Conservation (phyloP, 2,329 filamentous ascomycete species). For the Didymella arachidicola region DNA sequence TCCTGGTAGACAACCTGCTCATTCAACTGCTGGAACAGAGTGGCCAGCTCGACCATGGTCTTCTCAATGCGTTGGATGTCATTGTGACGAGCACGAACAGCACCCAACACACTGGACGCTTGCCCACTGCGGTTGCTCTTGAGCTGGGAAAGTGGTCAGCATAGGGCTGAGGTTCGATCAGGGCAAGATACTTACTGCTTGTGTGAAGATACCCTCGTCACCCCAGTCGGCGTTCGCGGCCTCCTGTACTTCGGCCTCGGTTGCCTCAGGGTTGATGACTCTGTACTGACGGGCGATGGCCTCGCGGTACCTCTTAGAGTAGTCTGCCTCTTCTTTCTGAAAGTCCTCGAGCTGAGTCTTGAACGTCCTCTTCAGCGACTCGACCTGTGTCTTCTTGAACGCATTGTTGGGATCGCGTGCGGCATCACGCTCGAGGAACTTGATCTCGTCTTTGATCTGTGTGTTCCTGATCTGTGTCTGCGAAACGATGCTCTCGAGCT, state of each 20-base stretch:
- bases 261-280: constrained; percentile 83
- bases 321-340: constrained; percentile 73
- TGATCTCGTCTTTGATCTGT: constrained; percentile 81
- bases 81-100: constrained; percentile 82
- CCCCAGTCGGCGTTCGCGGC: constrained; percentile 76
- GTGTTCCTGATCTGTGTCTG: constrained; percentile 76
- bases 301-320: constrained; percentile 75
- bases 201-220: constrained; percentile 82
- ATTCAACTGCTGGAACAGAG: constrained; percentile 77
- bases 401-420: constrained; percentile 68
- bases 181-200: constrained; percentile 67
- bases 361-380: constrained; percentile 75
- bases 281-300: constrained; percentile 82
- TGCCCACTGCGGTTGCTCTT: constrained; percentile 77
- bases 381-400: constrained; percentile 74
- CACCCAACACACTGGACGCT: constrained; percentile 75
- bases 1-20: constrained; percentile 78
- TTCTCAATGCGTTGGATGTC: constrained; percentile 82
- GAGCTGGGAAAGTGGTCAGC: constrained; percentile 61
- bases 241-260: constrained; percentile 73
- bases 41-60: constrained; percentile 73
- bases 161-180: background rate
- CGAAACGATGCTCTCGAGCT: constrained; percentile 72
- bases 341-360: constrained; percentile 75
- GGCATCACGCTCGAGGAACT: constrained; percentile 75